Evolutionary conservation across 2,329 filamentous ascomycete genomes (phyloP), one percentile per base, ranked within the genome.

Genomic region (Paracamarosporium sp.): DNA sequence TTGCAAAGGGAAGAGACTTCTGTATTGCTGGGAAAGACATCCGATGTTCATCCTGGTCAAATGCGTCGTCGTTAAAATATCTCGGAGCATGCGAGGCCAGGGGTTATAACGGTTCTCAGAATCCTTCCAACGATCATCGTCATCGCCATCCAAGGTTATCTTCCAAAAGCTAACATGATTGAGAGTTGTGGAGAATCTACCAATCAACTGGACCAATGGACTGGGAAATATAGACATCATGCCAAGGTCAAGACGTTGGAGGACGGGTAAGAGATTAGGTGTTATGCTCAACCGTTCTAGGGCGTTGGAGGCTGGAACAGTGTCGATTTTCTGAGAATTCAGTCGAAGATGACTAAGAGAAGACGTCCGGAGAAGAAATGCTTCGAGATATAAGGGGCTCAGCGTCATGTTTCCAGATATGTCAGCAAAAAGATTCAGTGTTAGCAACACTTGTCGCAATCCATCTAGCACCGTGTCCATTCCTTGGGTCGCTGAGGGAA

Each of bases 321-420:
- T 53, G 4, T 54, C 17, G 4, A 52, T 50, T 40, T 62, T 66
- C 24, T 61, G 57, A 28, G 84, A 82, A 62, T 87, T 88, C 41
- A 88, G 66, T 2, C 86, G 80, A 5, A 88, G 74, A 62, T 85
- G 81, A 28, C 78, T 77, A 5, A 88, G 58, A 17, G 82, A 82
- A 3, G 71, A 58, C 1, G 78, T 68, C 27, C 69, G 69, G 1
- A 67, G 65, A 5, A 86, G 69, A 47, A 85, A 84, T 15, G 61
- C 59, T 50, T 54, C 70, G 56, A 40, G 17, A 40, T 2, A 22
- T 2, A 17, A 9, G 12, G 17, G n/a, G 17, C 22, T 9, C 4
- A 40, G 3, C 4, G 20, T 20, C 17, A 17, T 4, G 36, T 6
- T 11, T 6, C 8, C 30, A 35, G 6, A 24, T 2, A 4, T 12